Evolutionary conservation across 2,329 filamentous ascomycete species (phyloP), one percentile per base, ranked within the genome.

Genomic region (Fusarium sp.): DNA sequence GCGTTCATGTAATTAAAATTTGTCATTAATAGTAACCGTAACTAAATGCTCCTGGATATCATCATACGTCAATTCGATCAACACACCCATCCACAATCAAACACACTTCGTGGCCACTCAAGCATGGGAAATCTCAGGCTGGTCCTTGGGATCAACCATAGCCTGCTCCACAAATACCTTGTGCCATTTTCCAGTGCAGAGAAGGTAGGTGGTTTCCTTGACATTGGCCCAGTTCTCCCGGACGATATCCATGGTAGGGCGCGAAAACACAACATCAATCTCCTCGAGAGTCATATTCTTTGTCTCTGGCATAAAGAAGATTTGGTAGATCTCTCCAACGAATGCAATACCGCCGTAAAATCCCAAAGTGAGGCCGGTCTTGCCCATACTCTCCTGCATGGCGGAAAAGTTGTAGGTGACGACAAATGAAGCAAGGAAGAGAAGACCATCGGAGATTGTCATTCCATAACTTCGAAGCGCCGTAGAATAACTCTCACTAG

Each of bases 311-410:
- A 92, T 92, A 78, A 92, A 92, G 48, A 92, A 75, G 45, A 92
- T 81, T 78, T 92, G 90, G 76, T 92, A 92, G 69, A 91, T 80
- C 85, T 89, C 91, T 14, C 89, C 90, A 0, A 92, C 11, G 1
- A 90, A 83, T 0, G 90, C 90, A 53, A 92, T 92, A 17, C 90
- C 90, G 6, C 90, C 90, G 75, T 91, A 93, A 78, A 93, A 92
- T 4, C 90, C 90, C 0, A 92, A 83, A 0, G 86, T 82, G 1
- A 92, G 80, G 11, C 90, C 90, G 2, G 88, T 91, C 32, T 79
- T 82, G 9, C 83, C 86, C 85, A 93, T 90, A n/a, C 86, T 85
- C 0, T 84, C 75, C 76, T 90, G 86, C 90, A 92, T 93, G 11
- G 83, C 82, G 1, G 85, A 84, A 78, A 92, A 93, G 82, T 92